Conservation (phyloP, 2,329 filamentous ascomycete species). For the Zasmidium citrigriseum region DNA sequence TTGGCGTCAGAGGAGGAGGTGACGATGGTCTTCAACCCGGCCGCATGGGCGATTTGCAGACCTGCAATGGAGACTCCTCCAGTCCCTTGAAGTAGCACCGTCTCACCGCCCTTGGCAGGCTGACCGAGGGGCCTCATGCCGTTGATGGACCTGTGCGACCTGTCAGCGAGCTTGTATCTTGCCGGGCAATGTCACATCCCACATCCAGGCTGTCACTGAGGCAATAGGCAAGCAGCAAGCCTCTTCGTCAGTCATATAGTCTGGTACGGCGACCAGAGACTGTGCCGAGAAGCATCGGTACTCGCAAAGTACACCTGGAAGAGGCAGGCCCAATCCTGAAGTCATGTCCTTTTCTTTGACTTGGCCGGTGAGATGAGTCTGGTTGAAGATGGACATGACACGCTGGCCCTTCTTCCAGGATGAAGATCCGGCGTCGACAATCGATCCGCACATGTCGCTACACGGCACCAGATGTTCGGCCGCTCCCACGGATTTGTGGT, state of each 20-base stretch:
- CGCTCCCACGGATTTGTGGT: constrained; percentile 54
- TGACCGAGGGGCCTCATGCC: constrained; percentile 58
- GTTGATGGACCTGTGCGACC: no score
- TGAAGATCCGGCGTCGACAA: constrained; percentile 52
- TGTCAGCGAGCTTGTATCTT: no score
- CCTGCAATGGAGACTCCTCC: constrained; percentile 46
- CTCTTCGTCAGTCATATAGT: constrained; percentile 60
- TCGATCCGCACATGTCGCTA: constrained; percentile 69
- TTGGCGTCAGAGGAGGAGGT: constrained; percentile 59
- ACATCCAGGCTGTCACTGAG: constrained; percentile 67
- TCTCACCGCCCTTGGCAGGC: constrained; percentile 42
- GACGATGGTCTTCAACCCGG: constrained; percentile 54
- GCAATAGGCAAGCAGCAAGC: constrained; percentile 63
- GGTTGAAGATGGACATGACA: constrained; percentile 67
- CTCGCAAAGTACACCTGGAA: constrained; percentile 58
- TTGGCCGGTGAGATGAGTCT: constrained; percentile 59
- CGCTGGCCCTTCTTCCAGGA: constrained; percentile 61
- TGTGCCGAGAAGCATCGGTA: constrained; percentile 61
- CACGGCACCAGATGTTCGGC: constrained; percentile 59
- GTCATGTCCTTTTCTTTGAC: constrained; percentile 57
- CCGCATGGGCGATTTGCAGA: constrained; percentile 43
- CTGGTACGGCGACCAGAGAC: constrained; percentile 59
- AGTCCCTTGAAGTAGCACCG: constrained; percentile 45
- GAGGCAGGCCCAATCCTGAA: constrained; percentile 62
- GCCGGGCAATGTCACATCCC: no score